Conservation (phyloP, 108 stramenopile genomes). For the Pseudonitzschia delicatissima region DNA sequence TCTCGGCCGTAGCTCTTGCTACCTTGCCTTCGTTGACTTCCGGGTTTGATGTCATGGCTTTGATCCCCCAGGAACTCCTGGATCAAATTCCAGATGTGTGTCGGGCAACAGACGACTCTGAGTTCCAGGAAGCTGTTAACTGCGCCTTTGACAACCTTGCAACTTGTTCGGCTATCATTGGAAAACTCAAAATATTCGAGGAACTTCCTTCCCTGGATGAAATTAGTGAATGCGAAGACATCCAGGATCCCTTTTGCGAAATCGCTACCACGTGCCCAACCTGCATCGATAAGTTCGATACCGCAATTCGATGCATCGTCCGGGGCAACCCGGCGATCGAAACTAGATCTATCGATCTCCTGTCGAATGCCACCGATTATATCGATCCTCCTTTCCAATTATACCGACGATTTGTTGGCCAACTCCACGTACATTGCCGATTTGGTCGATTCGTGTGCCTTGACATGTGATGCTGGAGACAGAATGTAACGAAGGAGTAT, state of each 20-base stretch:
- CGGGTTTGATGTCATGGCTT: background rate
- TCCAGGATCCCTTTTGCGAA: slow-evolving; percentile 1
- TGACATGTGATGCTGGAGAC: background rate
- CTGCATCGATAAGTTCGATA: background rate
- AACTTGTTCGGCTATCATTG: background rate
- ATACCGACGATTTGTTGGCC: background rate
- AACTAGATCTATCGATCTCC: no score
- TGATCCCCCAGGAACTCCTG: background rate
- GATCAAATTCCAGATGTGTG: background rate
- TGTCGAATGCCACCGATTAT: no score
- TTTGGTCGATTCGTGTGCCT: background rate
- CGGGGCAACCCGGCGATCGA: background rate
- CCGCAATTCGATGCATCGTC: background rate
- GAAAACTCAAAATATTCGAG: background rate
- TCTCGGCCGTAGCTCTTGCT: background rate
- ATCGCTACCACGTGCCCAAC: background rate
- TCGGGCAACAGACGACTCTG: background rate
- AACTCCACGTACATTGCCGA: background rate
- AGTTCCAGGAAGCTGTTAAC: background rate
- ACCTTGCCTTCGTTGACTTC: background rate
- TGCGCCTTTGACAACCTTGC: background rate
- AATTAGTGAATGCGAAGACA: background rate
- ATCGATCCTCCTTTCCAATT: no score
- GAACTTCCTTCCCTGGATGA: background rate
- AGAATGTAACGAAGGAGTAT: no score